Base-by-base conservation (phyloP, 805 yeast species). In the Nakazawaea sp. region DNA sequence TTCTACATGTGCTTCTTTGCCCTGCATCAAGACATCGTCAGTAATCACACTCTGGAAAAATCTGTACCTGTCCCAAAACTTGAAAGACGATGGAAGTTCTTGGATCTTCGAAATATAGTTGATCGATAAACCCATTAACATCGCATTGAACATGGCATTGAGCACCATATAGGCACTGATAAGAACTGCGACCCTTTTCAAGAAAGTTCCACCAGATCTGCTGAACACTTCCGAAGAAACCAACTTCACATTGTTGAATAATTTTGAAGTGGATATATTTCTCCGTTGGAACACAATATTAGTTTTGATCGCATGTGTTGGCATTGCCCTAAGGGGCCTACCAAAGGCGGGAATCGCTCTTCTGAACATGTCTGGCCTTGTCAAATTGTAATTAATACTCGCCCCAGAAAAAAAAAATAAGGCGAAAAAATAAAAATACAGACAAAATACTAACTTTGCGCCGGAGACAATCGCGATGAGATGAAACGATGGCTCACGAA, bases 101-200 rank as follows among this genome's bases (percentile, higher is more conserved):
- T 60, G 63, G 4, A 57, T 24, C 9, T 39, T 41, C 10, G 47
- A 49, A 7, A 60, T 40, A 32, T 59, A 60, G 12, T 51, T 26
- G 19, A 55, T 52, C 0, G 62, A 55, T 18, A 60, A 44, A 4
- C 52, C 47, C 3, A 56, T 46, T 41, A 60, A 45, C 62, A 60
- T 55, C 1, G 55, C 39, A 43, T 60, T 60, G 47, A 60, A 60
- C 4, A 50, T 19, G 27, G 59, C 47, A 30, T 56, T 61, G 47
- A 72, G 60, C 3, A 67, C 53, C 20, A 64, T 47, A 47, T 68
- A 72, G 18, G 62, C 50, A 3, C 66, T 49, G 25, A 72, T 56
- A 11, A 72, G 66, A 27, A 61, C 32, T 35, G 72, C 55, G 1
- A 75, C 51, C 45, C 69, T 58, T 40, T 58, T 59, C 53, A 75